These are phyloP conservation scores for Starmerella roubikii DNA, from an alignment of 805 yeast genomes.

Conservation along the genomic window DNA sequence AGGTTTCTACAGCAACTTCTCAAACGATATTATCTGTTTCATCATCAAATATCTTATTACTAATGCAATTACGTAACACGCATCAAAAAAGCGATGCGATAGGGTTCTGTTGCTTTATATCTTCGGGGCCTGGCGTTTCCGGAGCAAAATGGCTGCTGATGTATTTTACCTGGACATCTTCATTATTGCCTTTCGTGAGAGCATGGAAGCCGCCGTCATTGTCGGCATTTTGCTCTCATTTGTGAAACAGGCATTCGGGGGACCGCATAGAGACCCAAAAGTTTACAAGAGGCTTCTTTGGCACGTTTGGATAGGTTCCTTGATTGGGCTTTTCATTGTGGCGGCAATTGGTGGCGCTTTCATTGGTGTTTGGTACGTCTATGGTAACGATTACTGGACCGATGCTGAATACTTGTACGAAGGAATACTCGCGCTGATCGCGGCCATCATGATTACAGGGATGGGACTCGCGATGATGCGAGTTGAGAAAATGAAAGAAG, in stretches of 20 bases:
- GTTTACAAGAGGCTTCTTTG: conserved; percentile 48
- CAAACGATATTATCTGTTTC: too few species aligned
- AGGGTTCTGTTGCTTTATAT: too few species aligned
- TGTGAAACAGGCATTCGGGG: conserved; percentile 75
- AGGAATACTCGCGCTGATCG: conserved; percentile 85
- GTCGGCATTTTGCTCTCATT: conserved; percentile 86
- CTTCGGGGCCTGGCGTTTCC: too few species aligned
- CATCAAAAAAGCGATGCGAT: too few species aligned
- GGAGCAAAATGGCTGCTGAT: too few species aligned
- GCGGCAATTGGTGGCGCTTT: conserved; percentile 78
- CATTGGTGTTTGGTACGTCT: conserved; percentile 81
- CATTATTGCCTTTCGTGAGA: conserved; percentile 86
- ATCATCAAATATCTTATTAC: too few species aligned
- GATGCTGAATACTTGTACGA: conserved; percentile 91
- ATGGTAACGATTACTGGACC: conserved; percentile 74
- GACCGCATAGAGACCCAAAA: conserved; percentile 23
- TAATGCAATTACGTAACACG: too few species aligned
- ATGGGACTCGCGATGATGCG: conserved; percentile 97
- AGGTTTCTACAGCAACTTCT: too few species aligned
- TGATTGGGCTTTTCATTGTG: conserved; percentile 63
- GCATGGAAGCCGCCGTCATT: conserved; percentile 82
- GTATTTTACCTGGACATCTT: conserved; percentile 53
- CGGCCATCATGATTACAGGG: conserved; percentile 71
- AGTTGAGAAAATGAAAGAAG: conserved; percentile 88
- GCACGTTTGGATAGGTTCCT: conserved; percentile 83